A percentile compares a stretch with the other conserved stretches of the same genome.
phyloP scores from a whole-genome alignment of 306 rosid genomes.

The Crotalaria pallida region DNA sequence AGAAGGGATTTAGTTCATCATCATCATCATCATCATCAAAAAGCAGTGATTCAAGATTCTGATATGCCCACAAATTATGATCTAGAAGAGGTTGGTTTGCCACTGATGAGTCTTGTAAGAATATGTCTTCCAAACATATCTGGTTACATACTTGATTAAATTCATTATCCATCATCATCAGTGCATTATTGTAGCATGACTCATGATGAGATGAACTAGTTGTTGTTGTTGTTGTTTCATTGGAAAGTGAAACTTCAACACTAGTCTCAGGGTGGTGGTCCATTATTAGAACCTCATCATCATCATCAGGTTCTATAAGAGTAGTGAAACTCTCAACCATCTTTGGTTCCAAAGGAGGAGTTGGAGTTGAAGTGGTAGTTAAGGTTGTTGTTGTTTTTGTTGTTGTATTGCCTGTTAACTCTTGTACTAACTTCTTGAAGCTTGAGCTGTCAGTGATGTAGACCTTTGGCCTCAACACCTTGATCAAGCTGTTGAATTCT shows the following conservation, averaged over 20 bases:
- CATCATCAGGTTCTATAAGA: neutral
- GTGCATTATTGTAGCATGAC: constrained; percentile 7
- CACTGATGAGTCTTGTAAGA: constrained; percentile 19
- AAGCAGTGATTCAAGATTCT: constrained; percentile 34
- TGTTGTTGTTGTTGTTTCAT: constrained; percentile 23
- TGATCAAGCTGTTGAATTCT: constrained; percentile 36
- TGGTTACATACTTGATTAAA: constrained; percentile 31
- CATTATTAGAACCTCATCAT: neutral
- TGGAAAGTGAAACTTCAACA: constrained; percentile 10
- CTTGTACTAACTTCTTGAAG: constrained; percentile 49
- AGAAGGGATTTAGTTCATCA: constrained; percentile 24
- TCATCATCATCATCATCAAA: constrained; percentile 39
- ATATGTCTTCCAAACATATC: constrained; percentile 15
- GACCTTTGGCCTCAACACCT: constrained; percentile 39
- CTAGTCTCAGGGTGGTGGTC: neutral
- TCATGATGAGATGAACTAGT: constrained; percentile 13
- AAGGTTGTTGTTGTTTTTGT: too few relatives aligned
- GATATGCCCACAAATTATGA: constrained; percentile 13
- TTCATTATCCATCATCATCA: constrained; percentile 27
- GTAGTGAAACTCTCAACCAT: neutral
- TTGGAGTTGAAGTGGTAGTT: constrained; percentile 13
- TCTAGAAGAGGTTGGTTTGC: neutral
- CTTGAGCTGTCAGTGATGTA: constrained; percentile 41
- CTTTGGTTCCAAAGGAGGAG: constrained; percentile 11
- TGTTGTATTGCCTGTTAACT: constrained; percentile 40